Conservation (phyloP, 495 filamentous ascomycete genomes). For the Chaetomium tenue region DNA sequence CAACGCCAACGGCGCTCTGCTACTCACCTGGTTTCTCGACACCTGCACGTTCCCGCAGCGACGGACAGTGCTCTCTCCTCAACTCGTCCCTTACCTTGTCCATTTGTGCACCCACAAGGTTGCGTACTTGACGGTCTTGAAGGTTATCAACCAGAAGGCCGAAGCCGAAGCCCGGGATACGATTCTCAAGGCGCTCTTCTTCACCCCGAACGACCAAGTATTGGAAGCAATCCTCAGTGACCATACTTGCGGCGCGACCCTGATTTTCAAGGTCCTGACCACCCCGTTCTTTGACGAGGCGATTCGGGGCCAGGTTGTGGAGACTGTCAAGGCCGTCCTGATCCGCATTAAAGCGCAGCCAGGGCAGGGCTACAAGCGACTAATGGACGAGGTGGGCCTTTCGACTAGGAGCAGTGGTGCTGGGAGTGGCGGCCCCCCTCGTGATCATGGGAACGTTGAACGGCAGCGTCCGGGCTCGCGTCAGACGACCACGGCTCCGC, state of each 20-base stretch:
- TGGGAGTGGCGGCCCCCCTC: conserved; percentile 37
- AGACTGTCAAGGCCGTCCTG: conserved; percentile 87
- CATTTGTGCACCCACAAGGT: conserved; percentile 99
- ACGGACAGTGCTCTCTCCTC: conserved; percentile 86
- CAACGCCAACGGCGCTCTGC: conserved; percentile 89
- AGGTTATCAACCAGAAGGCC: conserved; percentile 97
- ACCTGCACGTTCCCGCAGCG: conserved; percentile 94
- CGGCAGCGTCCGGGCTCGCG: conserved; percentile 56
- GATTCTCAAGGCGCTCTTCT: conserved; percentile 90
- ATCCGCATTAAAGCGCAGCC: conserved; percentile 88
- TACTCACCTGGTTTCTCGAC: conserved; percentile 97
- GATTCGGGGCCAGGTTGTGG: conserved; percentile 80
- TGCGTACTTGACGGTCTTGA: conserved; percentile 93
- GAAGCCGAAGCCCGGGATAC: conserved; percentile 92
- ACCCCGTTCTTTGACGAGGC: conserved; percentile 97
- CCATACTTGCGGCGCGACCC: conserved; percentile 85
- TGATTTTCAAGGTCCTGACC: conserved; percentile 97
- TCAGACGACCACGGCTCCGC: conserved; percentile 45
- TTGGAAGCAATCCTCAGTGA: conserved; percentile 90
- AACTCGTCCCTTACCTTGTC: conserved; percentile 92
- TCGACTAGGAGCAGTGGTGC: conserved; percentile 53
- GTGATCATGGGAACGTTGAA: conserved; percentile 50
- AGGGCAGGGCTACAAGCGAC: conserved; percentile 92
- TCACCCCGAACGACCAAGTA: conserved; percentile 81
- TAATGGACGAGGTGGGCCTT: conserved; percentile 96